Evolutionary conservation across 1,284 basidiomycete species (phyloP).

Genomic region (Xerocomus alliaceus): DNA sequence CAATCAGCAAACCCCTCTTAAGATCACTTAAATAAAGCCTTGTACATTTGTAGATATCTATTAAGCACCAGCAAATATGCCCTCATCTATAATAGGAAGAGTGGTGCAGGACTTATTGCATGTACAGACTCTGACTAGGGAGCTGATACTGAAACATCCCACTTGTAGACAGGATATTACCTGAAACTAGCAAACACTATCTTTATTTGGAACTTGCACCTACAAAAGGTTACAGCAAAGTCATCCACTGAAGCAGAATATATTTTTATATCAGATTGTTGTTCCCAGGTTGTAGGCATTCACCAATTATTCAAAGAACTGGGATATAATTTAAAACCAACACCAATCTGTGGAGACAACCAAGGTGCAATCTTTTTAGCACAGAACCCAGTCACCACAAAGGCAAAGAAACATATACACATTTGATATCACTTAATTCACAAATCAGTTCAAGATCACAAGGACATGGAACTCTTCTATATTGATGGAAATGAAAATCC

Average conservation of each 20-base stretch:
- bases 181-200: background rate
- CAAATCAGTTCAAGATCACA: too few species aligned
- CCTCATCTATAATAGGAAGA: background rate
- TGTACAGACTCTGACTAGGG: background rate
- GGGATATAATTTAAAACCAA: too few species aligned
- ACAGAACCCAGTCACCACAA: too few species aligned
- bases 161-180: background rate
- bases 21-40: background rate
- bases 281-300: too few species aligned
- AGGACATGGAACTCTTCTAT: too few species aligned
- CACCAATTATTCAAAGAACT: too few species aligned
- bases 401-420: too few species aligned
- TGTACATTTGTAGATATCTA: background rate
- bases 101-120: background rate
- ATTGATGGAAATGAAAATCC: too few species aligned
- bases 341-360: too few species aligned
- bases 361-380: too few species aligned
- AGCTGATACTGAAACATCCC: background rate
- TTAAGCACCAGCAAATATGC: background rate
- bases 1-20: background rate
- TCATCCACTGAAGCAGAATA: background rate
- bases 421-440: too few species aligned
- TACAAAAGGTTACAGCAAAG: background rate
- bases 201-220: background rate
- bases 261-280: too few species aligned